These are phyloP conservation scores for Ascochyta koolunga DNA, from an alignment of 2,329 filamentous ascomycete genomes.

Conservation along the genomic window DNA sequence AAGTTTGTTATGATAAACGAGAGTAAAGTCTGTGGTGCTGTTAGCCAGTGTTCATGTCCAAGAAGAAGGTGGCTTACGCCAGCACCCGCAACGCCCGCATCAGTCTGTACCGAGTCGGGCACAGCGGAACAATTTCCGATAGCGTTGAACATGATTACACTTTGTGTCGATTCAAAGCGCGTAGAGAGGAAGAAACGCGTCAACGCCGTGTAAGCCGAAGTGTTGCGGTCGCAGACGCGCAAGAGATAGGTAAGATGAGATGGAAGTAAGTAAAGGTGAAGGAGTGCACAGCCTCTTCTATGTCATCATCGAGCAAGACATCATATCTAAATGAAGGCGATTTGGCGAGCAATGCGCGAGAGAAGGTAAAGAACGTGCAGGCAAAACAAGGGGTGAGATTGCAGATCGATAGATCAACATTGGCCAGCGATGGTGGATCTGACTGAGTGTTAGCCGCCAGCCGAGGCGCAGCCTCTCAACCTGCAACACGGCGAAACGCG, in stretches of 20 bases:
- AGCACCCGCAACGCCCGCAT: conserved; percentile 64
- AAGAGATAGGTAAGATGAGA: background rate
- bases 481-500: conserved; percentile 41
- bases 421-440: conserved; percentile 23
- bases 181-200: background rate
- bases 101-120: conserved; percentile 55
- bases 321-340: conserved; percentile 28
- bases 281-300: conserved; percentile 31
- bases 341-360: conserved; percentile 24
- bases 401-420: conserved; percentile 20
- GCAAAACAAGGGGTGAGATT: conserved; percentile 18
- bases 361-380: conserved; percentile 18
- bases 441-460: conserved; percentile 27
- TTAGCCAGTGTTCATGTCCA: background rate
- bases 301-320: conserved; percentile 28
- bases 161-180: background rate
- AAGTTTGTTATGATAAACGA: conserved; percentile 70
- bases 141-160: conserved; percentile 9
- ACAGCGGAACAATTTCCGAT: conserved; percentile 51
- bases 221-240: conserved; percentile 1
- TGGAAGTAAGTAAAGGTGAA: conserved; percentile 7
- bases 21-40: conserved; percentile 56
- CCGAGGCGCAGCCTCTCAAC: conserved; percentile 36
- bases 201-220: background rate
- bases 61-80: conserved; percentile 53